Percentiles rank a stretch among this genome's conserved stretches.
phyloP scores from a whole-genome alignment of 371 early-diverging fungal genomes.

The Polyrhizophydium stewartii region DNA sequence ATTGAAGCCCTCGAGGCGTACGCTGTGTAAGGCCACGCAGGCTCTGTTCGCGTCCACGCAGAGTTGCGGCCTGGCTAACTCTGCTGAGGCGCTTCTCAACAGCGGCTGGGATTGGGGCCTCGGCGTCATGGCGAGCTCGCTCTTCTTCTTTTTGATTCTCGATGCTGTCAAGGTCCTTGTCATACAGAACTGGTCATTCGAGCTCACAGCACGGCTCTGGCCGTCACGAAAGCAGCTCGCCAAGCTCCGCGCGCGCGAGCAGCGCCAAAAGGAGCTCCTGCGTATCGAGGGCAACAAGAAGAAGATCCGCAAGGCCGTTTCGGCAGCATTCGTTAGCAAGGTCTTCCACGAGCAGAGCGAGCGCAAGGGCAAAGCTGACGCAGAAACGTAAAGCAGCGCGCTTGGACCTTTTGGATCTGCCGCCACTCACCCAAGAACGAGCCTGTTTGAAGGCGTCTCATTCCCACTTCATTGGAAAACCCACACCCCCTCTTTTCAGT shows the following conservation, averaged over 20 bases:
- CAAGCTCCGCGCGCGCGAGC: constrained; percentile 11
- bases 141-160: constrained; percentile 63
- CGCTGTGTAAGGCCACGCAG: constrained; percentile 19
- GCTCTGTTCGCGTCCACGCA: not conserved
- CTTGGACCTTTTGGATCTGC: no score
- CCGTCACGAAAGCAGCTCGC: constrained; percentile 4
- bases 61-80: not conserved
- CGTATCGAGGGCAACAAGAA: constrained; percentile 23
- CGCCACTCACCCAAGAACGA: no score
- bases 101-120: constrained; percentile 37
- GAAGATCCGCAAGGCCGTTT: constrained; percentile 24
- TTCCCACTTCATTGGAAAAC: no score
- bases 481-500: not conserved
- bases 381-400: no score
- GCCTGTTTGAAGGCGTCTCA: no score
- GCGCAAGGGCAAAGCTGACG: no score
- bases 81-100: not conserved
- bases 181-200: constrained; percentile 62
- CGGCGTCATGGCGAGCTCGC: constrained; percentile 22
- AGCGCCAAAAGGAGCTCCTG: not conserved
- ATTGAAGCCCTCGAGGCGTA: constrained; percentile 23
- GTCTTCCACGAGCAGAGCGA: no score
- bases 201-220: constrained; percentile 25
- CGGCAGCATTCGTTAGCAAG: no score
- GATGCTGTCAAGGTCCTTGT: constrained; percentile 78